These are phyloP conservation scores for Annulohypoxylon moriforme DNA, from an alignment of 495 filamentous ascomycete genomes.

Conservation along the genomic window DNA sequence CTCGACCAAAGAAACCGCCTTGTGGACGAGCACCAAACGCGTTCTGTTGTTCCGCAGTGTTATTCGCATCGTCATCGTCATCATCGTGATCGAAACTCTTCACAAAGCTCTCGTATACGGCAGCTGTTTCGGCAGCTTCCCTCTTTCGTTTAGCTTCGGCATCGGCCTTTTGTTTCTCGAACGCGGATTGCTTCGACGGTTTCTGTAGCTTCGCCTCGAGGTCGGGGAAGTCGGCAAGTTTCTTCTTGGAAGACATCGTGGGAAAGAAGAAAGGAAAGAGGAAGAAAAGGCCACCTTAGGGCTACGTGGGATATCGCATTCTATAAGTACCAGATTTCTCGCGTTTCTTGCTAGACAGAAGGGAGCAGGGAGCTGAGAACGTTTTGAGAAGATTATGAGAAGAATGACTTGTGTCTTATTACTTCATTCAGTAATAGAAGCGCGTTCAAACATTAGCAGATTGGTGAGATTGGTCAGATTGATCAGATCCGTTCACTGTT, in stretches of 20 bases:
- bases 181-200: conserved; percentile 86
- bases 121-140: conserved; percentile 89
- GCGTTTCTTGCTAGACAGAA: background rate
- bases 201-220: conserved; percentile 84
- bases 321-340: conserved; percentile 3
- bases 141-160: conserved; percentile 90
- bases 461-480: background rate
- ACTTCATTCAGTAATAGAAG: conserved; percentile 2
- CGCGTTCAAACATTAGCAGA: background rate
- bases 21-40: conserved; percentile 55
- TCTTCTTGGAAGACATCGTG: conserved; percentile 57
- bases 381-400: conserved; percentile 13
- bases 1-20: conserved; percentile 53
- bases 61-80: conserved; percentile 47
- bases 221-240: conserved; percentile 78
- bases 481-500: background rate
- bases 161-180: conserved; percentile 92
- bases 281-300: background rate
- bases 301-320: conserved; percentile 28
- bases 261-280: background rate
- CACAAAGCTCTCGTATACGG: conserved; percentile 89
- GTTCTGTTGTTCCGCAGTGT: conserved; percentile 48
- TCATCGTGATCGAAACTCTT: conserved; percentile 87
- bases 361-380: background rate
- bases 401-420: conserved; percentile 2